A percentile compares a stretch with the other conserved stretches of the same genome.
These are phyloP conservation scores for Candida loeiensis DNA, from an alignment of 805 yeast genomes.

Conservation along the genomic window DNA sequence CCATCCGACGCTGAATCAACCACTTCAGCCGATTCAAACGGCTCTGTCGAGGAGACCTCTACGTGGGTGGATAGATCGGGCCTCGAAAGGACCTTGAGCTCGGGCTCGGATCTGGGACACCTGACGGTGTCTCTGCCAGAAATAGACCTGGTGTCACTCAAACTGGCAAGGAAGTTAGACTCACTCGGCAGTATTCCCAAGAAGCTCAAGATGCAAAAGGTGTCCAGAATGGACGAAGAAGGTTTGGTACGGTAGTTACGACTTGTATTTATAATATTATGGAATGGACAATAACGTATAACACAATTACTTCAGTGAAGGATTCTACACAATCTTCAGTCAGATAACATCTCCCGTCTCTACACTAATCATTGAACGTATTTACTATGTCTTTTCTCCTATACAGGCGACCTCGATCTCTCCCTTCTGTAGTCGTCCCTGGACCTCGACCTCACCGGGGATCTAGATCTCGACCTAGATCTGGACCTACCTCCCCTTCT, in stretches of 20 bases:
- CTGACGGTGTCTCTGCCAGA: not conserved
- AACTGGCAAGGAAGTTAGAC: slow-evolving; percentile 5
- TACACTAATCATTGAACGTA: not conserved
- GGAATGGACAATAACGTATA: not conserved
- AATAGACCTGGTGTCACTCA: slow-evolving; percentile 1
- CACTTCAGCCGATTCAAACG: not conserved
- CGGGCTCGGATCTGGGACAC: not conserved
- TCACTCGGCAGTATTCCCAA: slow-evolving; percentile 2
- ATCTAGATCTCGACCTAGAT: slow-evolving; percentile 6
- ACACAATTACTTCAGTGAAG: not conserved
- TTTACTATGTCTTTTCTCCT: not conserved
- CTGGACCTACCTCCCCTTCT: slow-evolving; percentile 9
- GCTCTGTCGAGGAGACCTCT: not conserved
- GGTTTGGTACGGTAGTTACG: slow-evolving; percentile 4
- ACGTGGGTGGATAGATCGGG: not conserved
- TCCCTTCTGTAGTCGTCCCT: slow-evolving; percentile 7
- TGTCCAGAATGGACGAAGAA: slow-evolving; percentile 3
- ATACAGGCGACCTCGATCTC: slow-evolving; percentile 7
- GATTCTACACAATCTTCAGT: not conserved
- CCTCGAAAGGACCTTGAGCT: not conserved
- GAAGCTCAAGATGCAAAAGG: slow-evolving; percentile 7
- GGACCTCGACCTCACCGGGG: slow-evolving; percentile 5
- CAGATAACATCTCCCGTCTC: not conserved
- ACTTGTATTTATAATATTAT: too few species aligned
- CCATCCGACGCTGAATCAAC: not conserved